phyloP scores from a whole-genome alignment of 2,329 filamentous ascomycete genomes.

The Huntiella decipiens region DNA sequence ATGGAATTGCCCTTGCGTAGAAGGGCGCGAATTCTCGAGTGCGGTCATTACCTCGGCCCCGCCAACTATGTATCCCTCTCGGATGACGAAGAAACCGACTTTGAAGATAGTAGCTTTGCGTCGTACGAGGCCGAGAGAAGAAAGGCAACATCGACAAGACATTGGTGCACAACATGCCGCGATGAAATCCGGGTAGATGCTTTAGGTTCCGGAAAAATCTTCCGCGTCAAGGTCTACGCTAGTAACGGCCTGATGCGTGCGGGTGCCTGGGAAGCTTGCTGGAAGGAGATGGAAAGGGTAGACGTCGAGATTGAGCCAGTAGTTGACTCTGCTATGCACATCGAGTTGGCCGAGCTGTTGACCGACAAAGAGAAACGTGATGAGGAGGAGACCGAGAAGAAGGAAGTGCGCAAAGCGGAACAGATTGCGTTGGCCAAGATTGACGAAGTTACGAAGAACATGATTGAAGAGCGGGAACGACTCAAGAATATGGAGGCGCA shows the following conservation, averaged over 20 bases:
- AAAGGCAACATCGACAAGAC: conserved; percentile 14
- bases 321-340: conserved; percentile 38
- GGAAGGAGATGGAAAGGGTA: conserved; percentile 97
- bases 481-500: conserved; percentile 1
- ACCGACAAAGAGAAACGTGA: conserved; percentile 25
- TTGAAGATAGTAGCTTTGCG: conserved; percentile 16
- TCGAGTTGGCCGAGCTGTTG: conserved; percentile 39
- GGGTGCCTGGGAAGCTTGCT: conserved; percentile 81
- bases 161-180: conserved; percentile 39
- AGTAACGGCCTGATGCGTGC: conserved; percentile 87
- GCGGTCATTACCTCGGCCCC: conserved; percentile 55
- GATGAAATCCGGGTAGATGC: conserved; percentile 35
- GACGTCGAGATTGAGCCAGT: conserved; percentile 78
- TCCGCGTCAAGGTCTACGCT: conserved; percentile 75
- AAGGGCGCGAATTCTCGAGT: conserved; percentile 52
- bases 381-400: conserved; percentile 19
- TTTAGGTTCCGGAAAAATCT: conserved; percentile 37
- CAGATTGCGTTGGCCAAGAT: conserved; percentile 7
- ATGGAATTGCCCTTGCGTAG: conserved; percentile 47
- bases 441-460: conserved; percentile 1
- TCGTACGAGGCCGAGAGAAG: conserved; percentile 11
- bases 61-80: conserved; percentile 28
- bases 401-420: conserved; percentile 15
- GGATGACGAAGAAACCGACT: conserved; percentile 23
- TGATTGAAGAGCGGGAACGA: conserved; percentile 8